Evolutionary conservation across 2,329 filamentous ascomycete genomes (phyloP).

Genomic region (Hypoxylon sp.): DNA sequence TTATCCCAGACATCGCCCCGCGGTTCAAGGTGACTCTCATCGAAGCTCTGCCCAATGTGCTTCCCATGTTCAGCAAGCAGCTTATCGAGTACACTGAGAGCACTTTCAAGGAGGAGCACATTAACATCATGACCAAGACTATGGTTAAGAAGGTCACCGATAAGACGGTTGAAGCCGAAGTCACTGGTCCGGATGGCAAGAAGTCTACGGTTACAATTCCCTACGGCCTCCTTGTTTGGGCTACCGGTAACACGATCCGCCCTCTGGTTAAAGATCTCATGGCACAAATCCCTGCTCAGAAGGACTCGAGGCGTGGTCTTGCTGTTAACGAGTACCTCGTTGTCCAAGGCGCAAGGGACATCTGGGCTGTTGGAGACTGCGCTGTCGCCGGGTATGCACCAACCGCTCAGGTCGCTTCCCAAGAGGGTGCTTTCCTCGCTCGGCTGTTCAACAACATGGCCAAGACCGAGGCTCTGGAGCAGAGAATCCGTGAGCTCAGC

Average conservation of each 20-base stretch:
- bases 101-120: constrained; percentile 98
- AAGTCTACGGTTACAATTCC: constrained; percentile 87
- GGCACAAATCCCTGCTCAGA: constrained; percentile 91
- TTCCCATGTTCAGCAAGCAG: constrained; percentile 99
- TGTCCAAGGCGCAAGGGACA: constrained; percentile 95
- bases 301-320: constrained; percentile 93
- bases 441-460: constrained; percentile 99
- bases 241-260: constrained; percentile 94
- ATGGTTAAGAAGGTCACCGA: constrained; percentile 98
- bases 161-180: constrained; percentile 92
- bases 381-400: constrained; percentile 97
- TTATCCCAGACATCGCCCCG: constrained; percentile 93
- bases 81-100: constrained; percentile 99
- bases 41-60: constrained; percentile 94
- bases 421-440: constrained; percentile 95
- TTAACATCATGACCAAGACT: constrained; percentile 97
- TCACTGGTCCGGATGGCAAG: constrained; percentile 83
- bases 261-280: constrained; percentile 93
- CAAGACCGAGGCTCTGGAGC: constrained; percentile 88
- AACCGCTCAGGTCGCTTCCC: constrained; percentile 94
- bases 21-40: constrained; percentile 98
- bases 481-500: constrained; percentile 79
- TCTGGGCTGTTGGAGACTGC: constrained; percentile 98
- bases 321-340: constrained; percentile 99
- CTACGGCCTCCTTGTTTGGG: constrained; percentile 97